Percentiles rank a stretch among this genome's conserved stretches.
Evolutionary conservation across 306 rosid species (phyloP).

Genomic region (Pterocarpus macrocarpus): DNA sequence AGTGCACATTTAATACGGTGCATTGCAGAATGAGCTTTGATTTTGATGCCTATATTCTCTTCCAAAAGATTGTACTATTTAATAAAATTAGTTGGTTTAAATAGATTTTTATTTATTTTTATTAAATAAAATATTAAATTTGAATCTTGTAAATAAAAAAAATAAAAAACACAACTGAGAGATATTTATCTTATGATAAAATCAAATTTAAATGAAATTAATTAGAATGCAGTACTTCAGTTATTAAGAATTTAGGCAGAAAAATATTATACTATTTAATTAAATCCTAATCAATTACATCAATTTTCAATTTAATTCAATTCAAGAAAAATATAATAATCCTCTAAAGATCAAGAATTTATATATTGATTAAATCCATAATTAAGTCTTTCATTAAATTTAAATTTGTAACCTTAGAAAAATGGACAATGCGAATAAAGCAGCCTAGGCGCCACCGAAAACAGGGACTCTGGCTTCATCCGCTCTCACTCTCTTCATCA

Average conservation of each 20-base stretch:
- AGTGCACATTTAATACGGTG: too few species aligned
- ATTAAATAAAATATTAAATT: too few species aligned
- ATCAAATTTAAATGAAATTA: too few species aligned
- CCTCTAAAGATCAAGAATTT: too few species aligned
- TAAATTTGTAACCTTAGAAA: background rate
- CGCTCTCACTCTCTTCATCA: background rate
- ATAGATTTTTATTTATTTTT: too few species aligned
- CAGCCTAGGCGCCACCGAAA: slow-evolving; percentile 20
- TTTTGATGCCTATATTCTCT: background rate
- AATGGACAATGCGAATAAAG: background rate
- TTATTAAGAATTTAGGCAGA: too few species aligned
- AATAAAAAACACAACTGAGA: too few species aligned
- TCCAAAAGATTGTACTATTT: background rate
- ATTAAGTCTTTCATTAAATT: background rate
- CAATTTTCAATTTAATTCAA: background rate
- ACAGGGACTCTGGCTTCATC: background rate
- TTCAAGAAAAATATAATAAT: background rate
- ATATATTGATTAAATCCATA: background rate
- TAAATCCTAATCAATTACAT: background rate
- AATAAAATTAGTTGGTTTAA: too few species aligned
- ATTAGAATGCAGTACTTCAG: too few species aligned
- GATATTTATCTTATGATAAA: too few species aligned
- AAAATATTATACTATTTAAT: background rate
- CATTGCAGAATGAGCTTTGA: too few species aligned
- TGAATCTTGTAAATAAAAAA: too few species aligned